These are phyloP conservation scores for Colletotrichum brevisporum DNA, from an alignment of 2,329 filamentous ascomycete genomes.

Conservation along the genomic window DNA sequence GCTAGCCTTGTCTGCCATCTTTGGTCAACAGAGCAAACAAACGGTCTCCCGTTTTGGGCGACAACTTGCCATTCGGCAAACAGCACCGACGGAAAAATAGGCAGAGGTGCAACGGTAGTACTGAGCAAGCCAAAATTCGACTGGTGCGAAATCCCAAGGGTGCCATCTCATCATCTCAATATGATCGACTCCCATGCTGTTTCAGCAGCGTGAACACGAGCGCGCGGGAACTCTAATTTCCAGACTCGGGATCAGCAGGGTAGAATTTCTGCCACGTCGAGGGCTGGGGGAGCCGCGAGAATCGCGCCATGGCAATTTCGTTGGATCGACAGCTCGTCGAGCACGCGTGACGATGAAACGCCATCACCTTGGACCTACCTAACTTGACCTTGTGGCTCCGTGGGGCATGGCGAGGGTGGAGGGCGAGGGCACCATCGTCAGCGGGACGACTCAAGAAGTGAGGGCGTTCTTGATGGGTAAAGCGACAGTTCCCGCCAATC, in stretches of 20 bases:
- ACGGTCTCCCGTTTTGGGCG: too few relatives aligned
- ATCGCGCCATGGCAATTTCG: neutral
- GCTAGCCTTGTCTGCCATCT: too few relatives aligned
- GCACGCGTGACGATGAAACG: slow-evolving; percentile 8
- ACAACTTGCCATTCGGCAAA: neutral
- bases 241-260: neutral
- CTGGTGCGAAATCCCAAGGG: slow-evolving; percentile 27
- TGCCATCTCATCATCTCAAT: too few relatives aligned
- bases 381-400: neutral
- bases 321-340: slow-evolving; percentile 1
- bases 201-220: slow-evolving; percentile 30
- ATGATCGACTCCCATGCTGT: slow-evolving; percentile 3
- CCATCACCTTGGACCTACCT: neutral
- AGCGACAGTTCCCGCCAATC: slow-evolving; percentile 9
- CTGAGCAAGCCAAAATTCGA: slow-evolving; percentile 19
- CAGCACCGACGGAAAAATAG: slow-evolving; percentile 5
- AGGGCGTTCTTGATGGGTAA: neutral
- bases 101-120: slow-evolving; percentile 17
- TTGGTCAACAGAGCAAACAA: too few relatives aligned
- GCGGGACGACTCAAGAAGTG: neutral
- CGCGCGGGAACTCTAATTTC: slow-evolving; percentile 17
- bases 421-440: neutral
- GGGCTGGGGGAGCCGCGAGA: neutral
- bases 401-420: neutral
- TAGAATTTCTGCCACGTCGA: slow-evolving; percentile 17